Conservation (phyloP, 73 alveolate species). For the Symbiodinium pilosum region DNA sequence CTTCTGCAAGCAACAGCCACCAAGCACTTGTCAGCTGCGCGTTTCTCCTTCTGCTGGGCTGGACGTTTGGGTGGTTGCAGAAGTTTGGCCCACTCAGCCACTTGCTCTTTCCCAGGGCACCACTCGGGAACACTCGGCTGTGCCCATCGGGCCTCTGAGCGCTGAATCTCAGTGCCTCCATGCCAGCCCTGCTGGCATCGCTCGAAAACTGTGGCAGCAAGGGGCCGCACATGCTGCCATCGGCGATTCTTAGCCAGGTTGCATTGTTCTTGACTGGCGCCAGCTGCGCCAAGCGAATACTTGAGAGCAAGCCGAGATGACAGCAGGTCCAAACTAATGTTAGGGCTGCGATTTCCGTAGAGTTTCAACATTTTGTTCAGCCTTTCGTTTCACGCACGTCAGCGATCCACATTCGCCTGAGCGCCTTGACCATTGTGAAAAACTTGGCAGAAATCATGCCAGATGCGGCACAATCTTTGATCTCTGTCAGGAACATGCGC, state of each 20-base stretch:
- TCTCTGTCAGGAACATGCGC: not conserved
- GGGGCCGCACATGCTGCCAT: not conserved
- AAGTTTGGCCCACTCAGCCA: no score
- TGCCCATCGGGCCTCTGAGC: not conserved
- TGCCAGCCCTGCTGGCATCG: not conserved
- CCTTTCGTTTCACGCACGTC: conserved; percentile 46
- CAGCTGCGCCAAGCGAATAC: no score
- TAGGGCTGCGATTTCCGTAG: conserved; percentile 12
- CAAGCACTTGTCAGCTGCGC: no score
- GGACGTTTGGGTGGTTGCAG: no score
- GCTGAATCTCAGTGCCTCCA: not conserved
- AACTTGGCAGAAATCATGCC: not conserved
- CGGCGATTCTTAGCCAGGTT: not conserved
- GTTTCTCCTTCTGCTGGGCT: no score
- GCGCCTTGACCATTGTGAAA: not conserved
- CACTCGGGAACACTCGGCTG: not conserved
- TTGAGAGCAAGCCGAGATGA: no score
- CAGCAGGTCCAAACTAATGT: no score
- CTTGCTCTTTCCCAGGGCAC: not conserved
- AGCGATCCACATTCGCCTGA: not conserved
- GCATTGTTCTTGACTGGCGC: no score
- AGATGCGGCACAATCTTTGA: not conserved
- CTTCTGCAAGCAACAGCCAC: no score
- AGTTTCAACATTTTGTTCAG: conserved; percentile 4
- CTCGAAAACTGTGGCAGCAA: not conserved